These are phyloP conservation scores for Corynascus novoguineensis DNA, from an alignment of 495 filamentous ascomycete genomes.

Conservation along the genomic window DNA sequence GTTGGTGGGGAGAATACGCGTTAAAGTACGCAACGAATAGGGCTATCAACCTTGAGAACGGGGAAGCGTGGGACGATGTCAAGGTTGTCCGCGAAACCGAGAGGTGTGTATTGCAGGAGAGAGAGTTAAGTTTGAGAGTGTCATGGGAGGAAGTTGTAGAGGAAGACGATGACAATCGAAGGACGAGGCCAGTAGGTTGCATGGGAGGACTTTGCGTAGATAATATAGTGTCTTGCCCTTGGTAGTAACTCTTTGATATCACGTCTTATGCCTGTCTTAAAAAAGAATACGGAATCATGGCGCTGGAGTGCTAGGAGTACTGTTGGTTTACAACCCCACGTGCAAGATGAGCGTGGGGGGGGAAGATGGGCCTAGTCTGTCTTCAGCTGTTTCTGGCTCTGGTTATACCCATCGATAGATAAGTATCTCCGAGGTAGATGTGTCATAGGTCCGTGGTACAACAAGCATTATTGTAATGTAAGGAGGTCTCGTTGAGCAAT, in stretches of 20 bases:
- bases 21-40: neutral
- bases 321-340: neutral
- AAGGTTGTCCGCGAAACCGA: neutral
- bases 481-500: neutral
- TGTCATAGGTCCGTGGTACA: neutral
- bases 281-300: neutral
- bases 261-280: neutral
- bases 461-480: neutral
- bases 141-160: neutral
- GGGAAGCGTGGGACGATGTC: neutral
- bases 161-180: neutral
- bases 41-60: neutral
- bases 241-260: neutral
- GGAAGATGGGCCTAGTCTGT: neutral
- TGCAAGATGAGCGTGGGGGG: neutral
- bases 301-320: neutral
- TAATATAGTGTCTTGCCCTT: too few relatives aligned
- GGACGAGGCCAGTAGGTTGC: constrained; percentile 1
- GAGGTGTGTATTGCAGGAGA: constrained; percentile 1
- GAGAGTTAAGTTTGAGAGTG: constrained; percentile 6
- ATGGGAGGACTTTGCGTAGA: too few relatives aligned
- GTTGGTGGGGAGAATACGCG: neutral
- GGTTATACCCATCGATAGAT: too few relatives aligned
- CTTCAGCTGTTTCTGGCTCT: neutral
- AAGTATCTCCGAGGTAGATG: neutral